Evolutionary conservation across 2,329 filamentous ascomycete species (phyloP), one percentile per base, ranked within the genome.

Genomic region (Aureobasidium sp.): DNA sequence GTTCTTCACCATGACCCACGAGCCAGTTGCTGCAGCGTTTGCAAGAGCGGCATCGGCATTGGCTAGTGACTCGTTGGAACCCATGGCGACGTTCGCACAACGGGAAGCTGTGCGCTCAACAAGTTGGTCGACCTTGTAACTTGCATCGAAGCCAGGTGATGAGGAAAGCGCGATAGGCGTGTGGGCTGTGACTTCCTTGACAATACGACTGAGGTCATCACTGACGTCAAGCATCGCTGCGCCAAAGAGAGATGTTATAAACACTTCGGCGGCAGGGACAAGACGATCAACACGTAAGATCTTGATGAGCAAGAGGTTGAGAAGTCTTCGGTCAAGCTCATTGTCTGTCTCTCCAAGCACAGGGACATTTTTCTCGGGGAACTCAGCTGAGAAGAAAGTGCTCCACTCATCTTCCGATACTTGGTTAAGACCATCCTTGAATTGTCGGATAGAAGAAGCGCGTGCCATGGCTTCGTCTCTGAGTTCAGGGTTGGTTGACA

Each of bases 71-170:
- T 99, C 94, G 70, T 95, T 95, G 49, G 94, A 97, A 71, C 94
- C 94, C 94, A 99, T 99, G 68, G 95, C 95, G 71, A 99, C 97
- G 74, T 97, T 97, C 63, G 91, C 92, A 77, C 94, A 99, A 60
- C 84, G 86, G 57, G 90, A 87, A 63, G 85, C 84, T 73, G 85
- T 87, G 67, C 90, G 85, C 75, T 96, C 90, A 34, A 97, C 95
- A 60, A 99, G 81, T 64, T 87, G 91, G 74, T 99, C 94, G 63
- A 99, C 94, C 80, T 99, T 99, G 85, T 97, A 99, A 73, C 91
- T 96, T 59, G 95, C 95, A 75, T 99, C 94, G 73, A 99, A 99
- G 41, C 94, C 94, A 63, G 93, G 91, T 70, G 89, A 97, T 6
- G 94, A 99, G 69, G 93, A 93, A 39, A 99, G 83, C 3, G 94